These are phyloP conservation scores for Dactylis glomerata DNA, from an alignment of 176 grass and related monocot genomes.

Conservation along the genomic window DNA sequence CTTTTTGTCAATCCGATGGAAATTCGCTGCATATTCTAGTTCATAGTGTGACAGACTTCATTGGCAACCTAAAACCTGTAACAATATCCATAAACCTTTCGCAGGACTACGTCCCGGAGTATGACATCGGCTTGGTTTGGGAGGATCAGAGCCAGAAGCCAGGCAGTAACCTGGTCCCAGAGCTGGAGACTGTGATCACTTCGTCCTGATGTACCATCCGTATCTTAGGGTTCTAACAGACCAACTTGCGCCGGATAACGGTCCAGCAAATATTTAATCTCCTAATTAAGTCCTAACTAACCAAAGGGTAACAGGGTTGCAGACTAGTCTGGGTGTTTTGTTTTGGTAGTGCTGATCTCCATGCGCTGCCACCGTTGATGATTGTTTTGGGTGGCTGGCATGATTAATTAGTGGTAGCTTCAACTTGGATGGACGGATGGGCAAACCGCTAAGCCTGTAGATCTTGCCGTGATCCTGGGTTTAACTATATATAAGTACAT, in stretches of 20 bases:
- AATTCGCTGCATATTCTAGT: neutral
- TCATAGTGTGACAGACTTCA: neutral
- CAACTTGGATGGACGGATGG: neutral
- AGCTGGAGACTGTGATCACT: slow-evolving; percentile 53
- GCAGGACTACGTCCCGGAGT: slow-evolving; percentile 66
- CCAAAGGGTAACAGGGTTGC: slow-evolving; percentile 10
- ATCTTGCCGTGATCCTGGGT: neutral
- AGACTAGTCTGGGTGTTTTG: neutral
- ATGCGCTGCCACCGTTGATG: slow-evolving; percentile 13
- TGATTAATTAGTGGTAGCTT: neutral
- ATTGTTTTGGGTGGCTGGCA: slow-evolving; percentile 33
- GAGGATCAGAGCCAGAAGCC: slow-evolving; percentile 58
- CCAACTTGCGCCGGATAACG: neutral
- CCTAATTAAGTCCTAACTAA: neutral
- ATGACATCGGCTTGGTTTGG: slow-evolving; percentile 62
- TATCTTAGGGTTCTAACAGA: slow-evolving; percentile 12
- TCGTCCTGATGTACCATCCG: slow-evolving; percentile 21
- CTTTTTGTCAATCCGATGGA: neutral
- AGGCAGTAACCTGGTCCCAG: slow-evolving; percentile 43
- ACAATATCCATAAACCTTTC: neutral
- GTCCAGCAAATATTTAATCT: neutral
- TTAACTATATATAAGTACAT: neutral
- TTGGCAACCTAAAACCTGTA: neutral
- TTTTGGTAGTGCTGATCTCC: neutral
- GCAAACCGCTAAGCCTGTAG: neutral